phyloP scores from a whole-genome alignment of 2,329 filamentous ascomycete species.

The Xylariaceae sp. region DNA sequence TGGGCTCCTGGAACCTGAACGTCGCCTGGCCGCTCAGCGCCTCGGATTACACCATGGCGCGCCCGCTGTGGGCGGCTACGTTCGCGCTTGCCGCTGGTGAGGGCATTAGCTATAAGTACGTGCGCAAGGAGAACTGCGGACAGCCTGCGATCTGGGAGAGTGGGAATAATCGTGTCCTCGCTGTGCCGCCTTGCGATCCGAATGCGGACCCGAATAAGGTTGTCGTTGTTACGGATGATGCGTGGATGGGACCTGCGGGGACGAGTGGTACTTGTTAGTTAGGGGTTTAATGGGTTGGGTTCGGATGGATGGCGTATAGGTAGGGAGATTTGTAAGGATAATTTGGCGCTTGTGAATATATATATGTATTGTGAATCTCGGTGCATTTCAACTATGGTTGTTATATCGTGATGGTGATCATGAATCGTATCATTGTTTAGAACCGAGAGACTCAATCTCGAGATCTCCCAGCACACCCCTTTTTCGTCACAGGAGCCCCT shows the following conservation, averaged over 20 bases:
- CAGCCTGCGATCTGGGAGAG: constrained; percentile 40
- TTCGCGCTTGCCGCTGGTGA: constrained; percentile 38
- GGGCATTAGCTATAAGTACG: constrained; percentile 42
- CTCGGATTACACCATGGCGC: constrained; percentile 37
- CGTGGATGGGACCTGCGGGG: constrained; percentile 35
- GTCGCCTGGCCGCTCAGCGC: constrained; percentile 38
- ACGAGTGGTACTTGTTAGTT: constrained; percentile 23
- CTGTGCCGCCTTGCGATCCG: constrained; percentile 35
- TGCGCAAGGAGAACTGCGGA: constrained; percentile 40
- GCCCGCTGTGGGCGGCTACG: constrained; percentile 42
- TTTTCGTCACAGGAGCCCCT: too few relatives aligned
- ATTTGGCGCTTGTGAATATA: background rate
- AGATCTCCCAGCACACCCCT: too few relatives aligned
- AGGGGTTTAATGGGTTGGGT: background rate
- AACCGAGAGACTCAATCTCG: too few relatives aligned
- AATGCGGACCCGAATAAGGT: constrained; percentile 22
- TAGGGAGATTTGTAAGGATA: background rate
- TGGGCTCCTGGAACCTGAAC: constrained; percentile 41
- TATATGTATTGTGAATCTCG: too few relatives aligned
- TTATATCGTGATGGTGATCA: too few relatives aligned
- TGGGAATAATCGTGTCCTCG: constrained; percentile 37
- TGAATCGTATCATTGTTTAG: too few relatives aligned
- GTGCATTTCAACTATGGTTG: too few relatives aligned
- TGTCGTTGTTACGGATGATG: constrained; percentile 33
- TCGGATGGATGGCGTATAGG: background rate